Base-by-base conservation (phyloP, 345 rosid species). In the Camelina laxa region DNA sequence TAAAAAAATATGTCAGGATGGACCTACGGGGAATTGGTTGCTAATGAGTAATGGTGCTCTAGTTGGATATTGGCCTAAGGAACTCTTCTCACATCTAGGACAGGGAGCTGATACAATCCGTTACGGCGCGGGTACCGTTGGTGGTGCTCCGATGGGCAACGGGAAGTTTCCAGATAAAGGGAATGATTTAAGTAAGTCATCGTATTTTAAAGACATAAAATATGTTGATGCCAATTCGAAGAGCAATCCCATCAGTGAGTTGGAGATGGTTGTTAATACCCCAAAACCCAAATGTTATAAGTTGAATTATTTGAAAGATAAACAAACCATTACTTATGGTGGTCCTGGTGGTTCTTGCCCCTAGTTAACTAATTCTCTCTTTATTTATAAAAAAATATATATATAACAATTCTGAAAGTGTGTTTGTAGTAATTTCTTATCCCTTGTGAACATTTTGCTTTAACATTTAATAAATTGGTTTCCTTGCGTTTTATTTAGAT, bases 61-160 rank as follows among this genome's bases (percentile, higher is more conserved):
- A 5, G 54, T 63, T 42, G 54, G 68, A 45, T 63, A 63, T 63
- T 44, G 36, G 51, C 68, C 68, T n/a, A 63, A 63, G 39, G 68
- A 44, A 27, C 0, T 63, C n/a, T 63, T 63, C 68, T 4, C 54
- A 63, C 30, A 2, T 16, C n/a, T 63, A 27, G 53, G 27, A 63
- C 22, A 4, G 2, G 68, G 68, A 24, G 68, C 68, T 42, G 6
- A 15, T 10, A 1, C 3, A 42, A 24, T 63, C 36, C 68, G 68
- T 9, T 44, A 24, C 51, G 68, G 54, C 4, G 54, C 36, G 17
- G 30, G 24, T 8, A 4, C 22, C 2, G 35, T 3, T 8, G 38
- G 15, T 24, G 68, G 55, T 45, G 54, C 24, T 64, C 69, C 69
- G 9, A 64, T 64, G 69, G 69, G 69, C 16, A 64, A 64, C 5